Conservation (phyloP, 1,284 basidiomycete genomes). For the Sanghuangporus sanghuang region DNA sequence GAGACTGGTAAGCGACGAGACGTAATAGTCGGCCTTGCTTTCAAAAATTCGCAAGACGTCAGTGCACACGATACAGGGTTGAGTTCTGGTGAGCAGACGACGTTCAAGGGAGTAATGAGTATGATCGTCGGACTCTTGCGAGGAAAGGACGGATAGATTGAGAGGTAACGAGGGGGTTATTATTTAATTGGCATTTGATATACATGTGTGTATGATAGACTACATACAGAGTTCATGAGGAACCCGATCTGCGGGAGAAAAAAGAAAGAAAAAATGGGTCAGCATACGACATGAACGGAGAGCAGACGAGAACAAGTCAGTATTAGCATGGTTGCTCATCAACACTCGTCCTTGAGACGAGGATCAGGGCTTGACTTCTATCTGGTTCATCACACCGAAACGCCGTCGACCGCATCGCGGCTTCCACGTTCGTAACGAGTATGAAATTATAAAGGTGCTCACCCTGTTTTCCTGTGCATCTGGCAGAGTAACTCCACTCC, state of each 20-base stretch:
- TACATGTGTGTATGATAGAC: neutral
- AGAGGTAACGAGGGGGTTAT: neutral
- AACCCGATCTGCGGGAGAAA: neutral
- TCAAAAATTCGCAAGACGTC: conserved; percentile 36
- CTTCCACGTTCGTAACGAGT: neutral
- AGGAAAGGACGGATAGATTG: neutral
- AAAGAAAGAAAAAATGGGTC: neutral
- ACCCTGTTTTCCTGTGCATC: conserved; percentile 10
- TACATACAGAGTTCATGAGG: neutral
- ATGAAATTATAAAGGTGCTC: conserved; percentile 5
- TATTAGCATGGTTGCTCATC: conserved; percentile 84
- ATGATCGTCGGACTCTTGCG: conserved; percentile 11
- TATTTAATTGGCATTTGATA: neutral
- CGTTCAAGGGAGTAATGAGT: conserved; percentile 14
- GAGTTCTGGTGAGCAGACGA: conserved; percentile 2
- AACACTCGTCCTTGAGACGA: conserved; percentile 63
- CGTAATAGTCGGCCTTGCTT: conserved; percentile 67
- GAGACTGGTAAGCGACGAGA: conserved; percentile 40
- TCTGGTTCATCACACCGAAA: conserved; percentile 53
- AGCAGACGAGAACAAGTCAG: conserved; percentile 41
- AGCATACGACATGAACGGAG: neutral
- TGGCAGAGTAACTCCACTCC: neutral
- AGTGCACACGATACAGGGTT: conserved; percentile 24
- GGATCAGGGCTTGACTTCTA: conserved; percentile 86
- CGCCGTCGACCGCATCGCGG: neutral